A percentile compares a stretch with the other conserved stretches of the same genome.
These are phyloP conservation scores for Phycomyces nitens DNA, from an alignment of 192 early-diverging fungal species.

Conservation along the genomic window DNA sequence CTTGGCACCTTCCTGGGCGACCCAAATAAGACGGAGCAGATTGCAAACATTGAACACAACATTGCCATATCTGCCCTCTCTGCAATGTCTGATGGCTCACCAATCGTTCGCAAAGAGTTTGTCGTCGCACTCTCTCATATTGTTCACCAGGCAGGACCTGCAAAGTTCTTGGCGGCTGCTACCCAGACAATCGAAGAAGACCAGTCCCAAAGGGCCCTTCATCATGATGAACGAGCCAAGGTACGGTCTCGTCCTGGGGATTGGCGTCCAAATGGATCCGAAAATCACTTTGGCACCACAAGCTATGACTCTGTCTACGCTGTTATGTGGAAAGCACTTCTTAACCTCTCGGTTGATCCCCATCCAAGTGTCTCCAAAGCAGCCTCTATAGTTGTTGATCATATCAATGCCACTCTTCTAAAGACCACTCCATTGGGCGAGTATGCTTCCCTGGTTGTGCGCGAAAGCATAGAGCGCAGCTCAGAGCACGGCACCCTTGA, in stretches of 20 bases:
- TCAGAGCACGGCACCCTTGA: constrained; percentile 8
- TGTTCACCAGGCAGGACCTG: constrained; percentile 61
- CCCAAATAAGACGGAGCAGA: constrained; percentile 62
- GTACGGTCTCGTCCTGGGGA: constrained; percentile 13
- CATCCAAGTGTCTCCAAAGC: constrained; percentile 69
- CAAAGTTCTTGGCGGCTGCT: constrained; percentile 64
- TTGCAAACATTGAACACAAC: constrained; percentile 69
- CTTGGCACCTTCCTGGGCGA: constrained; percentile 76
- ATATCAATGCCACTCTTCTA: constrained; percentile 49
- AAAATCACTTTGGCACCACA: constrained; percentile 27
- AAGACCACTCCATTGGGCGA: constrained; percentile 29
- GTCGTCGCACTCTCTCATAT: constrained; percentile 71
- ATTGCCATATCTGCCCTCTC: constrained; percentile 64
- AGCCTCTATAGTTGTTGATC: constrained; percentile 74
- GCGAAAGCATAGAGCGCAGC: constrained; percentile 1
- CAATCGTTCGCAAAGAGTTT: constrained; percentile 87
- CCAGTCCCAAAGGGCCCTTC: constrained; percentile 19
- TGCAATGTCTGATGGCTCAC: constrained; percentile 76
- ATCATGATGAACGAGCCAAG: constrained; percentile 24
- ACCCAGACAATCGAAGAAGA: constrained; percentile 45
- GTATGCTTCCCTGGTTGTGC: constrained; percentile 24
- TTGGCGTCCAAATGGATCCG: constrained; percentile 18
- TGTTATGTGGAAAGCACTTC: constrained; percentile 78
- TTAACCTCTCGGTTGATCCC: constrained; percentile 79
- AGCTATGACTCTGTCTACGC: constrained; percentile 54